These are phyloP conservation scores for Amanita exitialis DNA, from an alignment of 768 basidiomycete species.

Conservation along the genomic window DNA sequence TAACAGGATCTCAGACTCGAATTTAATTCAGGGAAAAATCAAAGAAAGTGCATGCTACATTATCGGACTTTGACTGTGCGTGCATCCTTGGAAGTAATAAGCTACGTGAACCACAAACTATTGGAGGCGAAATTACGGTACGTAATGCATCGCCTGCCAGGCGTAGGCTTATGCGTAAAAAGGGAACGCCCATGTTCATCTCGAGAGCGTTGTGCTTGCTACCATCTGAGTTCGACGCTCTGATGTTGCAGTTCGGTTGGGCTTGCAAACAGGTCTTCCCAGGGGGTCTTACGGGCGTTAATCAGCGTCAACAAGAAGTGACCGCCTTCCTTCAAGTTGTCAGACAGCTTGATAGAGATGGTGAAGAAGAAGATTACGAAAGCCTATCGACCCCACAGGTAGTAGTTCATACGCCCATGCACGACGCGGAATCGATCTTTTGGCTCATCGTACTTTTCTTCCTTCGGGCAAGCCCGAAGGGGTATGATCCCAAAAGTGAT, in stretches of 20 bases:
- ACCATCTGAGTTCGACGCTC: background rate
- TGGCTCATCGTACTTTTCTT: constrained; percentile 2
- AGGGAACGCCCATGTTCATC: constrained; percentile 4
- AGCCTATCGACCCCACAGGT: background rate
- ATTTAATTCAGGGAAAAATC: background rate
- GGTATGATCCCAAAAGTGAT: constrained; percentile 1
- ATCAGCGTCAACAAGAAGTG: constrained; percentile 2
- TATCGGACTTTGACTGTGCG: constrained; percentile 1
- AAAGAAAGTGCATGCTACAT: constrained; percentile 1
- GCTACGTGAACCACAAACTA: constrained; percentile 2
- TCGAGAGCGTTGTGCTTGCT: background rate
- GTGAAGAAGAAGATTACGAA: background rate
- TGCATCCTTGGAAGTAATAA: constrained; percentile 4
- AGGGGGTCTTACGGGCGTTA: background rate
- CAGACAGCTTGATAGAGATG: background rate
- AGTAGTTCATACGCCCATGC: constrained; percentile 1
- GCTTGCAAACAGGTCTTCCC: constrained; percentile 2
- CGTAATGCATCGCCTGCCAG: background rate
- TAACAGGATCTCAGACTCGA: background rate
- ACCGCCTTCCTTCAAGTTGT: background rate
- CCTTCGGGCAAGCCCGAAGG: constrained; percentile 1
- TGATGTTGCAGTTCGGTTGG: constrained; percentile 3
- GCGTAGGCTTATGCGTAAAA: background rate
- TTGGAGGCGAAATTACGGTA: constrained; percentile 2
- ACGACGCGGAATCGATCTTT: constrained; percentile 2